A percentile compares a stretch with the other conserved stretches of the same genome.
Evolutionary conservation across 2,329 filamentous ascomycete species (phyloP).

Genomic region (Arthrobotrys pseudoclavata): DNA sequence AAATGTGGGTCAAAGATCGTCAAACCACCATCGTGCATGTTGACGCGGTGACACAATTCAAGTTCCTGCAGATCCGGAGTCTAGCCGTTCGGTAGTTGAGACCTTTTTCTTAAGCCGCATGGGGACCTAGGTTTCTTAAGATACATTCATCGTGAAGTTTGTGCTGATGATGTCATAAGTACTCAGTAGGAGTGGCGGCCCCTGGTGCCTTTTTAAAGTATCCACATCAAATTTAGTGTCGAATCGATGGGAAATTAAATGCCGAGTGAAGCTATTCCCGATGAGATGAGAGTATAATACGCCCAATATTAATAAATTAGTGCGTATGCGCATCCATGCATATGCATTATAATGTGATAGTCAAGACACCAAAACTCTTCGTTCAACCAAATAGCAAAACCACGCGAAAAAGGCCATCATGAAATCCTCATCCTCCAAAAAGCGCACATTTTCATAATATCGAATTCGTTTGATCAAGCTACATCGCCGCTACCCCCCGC

Average conservation of each 20-base stretch:
- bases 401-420: too few species aligned
- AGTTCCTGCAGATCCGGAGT: not conserved
- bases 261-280: too few species aligned
- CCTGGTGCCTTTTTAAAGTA: too few species aligned
- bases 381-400: too few species aligned
- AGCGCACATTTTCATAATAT: not conserved
- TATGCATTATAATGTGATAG: too few species aligned
- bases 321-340: too few species aligned
- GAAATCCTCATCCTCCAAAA: not conserved
- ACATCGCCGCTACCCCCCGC: constrained; percentile 1
- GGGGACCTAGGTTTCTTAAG: not conserved
- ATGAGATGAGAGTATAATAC: too few species aligned
- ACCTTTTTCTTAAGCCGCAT: not conserved
- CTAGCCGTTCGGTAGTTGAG: constrained; percentile 3
- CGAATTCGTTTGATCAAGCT: not conserved
- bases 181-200: too few species aligned
- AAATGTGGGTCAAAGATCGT: not conserved
- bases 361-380: too few species aligned
- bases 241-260: too few species aligned
- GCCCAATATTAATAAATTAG: too few species aligned
- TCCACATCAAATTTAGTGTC: too few species aligned
- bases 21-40: not conserved
- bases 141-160: not conserved
- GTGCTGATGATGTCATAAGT: not conserved
- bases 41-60: not conserved